Evolutionary conservation across 768 basidiomycete genomes (phyloP).

Genomic region (Kwoniella sp.): DNA sequence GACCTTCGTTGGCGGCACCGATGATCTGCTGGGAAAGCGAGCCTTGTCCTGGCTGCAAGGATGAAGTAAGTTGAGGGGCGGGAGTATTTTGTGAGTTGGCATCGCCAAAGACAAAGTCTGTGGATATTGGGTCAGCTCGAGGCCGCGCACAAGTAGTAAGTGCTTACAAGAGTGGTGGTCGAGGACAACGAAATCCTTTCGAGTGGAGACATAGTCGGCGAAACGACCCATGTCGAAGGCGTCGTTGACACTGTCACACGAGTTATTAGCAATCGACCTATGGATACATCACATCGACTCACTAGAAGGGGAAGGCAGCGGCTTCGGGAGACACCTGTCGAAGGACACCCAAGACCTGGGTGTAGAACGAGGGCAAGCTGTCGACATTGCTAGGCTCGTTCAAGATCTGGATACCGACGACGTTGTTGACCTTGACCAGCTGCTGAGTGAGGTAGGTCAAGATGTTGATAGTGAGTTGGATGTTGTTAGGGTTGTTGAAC

Average conservation of each 20-base stretch:
- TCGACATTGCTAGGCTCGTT: slow-evolving; percentile 53
- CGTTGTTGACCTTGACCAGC: slow-evolving; percentile 51
- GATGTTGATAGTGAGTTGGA: slow-evolving; percentile 58
- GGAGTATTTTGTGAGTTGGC: slow-evolving; percentile 22
- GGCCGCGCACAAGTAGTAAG: too few relatives aligned
- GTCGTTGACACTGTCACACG: slow-evolving; percentile 37
- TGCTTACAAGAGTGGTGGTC: slow-evolving; percentile 36
- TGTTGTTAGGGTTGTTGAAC: slow-evolving; percentile 56
- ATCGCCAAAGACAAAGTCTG: slow-evolving; percentile 37
- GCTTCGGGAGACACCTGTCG: slow-evolving; percentile 44
- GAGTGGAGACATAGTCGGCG: slow-evolving; percentile 41
- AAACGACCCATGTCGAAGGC: slow-evolving; percentile 47
- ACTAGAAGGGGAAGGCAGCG: slow-evolving; percentile 48
- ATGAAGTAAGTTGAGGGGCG: slow-evolving; percentile 53
- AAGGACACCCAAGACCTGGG: slow-evolving; percentile 28
- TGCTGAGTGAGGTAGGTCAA: slow-evolving; percentile 57
- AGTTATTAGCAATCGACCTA: neutral
- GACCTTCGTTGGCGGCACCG: slow-evolving; percentile 44
- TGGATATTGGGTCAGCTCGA: neutral
- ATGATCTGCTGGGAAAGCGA: slow-evolving; percentile 32
- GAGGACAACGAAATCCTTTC: slow-evolving; percentile 57
- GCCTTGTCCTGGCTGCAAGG: slow-evolving; percentile 31
- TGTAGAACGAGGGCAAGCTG: slow-evolving; percentile 42
- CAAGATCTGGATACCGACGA: slow-evolving; percentile 53
- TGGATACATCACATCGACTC: too few relatives aligned